Evolutionary conservation across 257 asterid species (phyloP).

Genomic region (Nicotiana noctiflora): DNA sequence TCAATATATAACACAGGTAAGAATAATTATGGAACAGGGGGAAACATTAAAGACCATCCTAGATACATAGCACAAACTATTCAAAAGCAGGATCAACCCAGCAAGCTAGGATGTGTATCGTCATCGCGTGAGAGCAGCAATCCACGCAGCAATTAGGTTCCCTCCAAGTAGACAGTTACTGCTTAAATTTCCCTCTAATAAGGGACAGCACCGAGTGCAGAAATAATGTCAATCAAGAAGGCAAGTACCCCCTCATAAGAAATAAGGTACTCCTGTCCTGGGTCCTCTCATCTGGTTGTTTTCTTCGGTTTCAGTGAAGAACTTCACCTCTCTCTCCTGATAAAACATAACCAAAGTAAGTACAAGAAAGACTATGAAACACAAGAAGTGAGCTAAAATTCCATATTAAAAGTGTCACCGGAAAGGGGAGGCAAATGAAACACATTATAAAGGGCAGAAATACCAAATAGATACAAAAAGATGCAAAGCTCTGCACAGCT

Average conservation of each 20-base stretch:
- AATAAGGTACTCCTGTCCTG: constrained; percentile 94
- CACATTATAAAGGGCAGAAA: not conserved
- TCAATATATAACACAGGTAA: not conserved
- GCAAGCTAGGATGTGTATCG: constrained; percentile 7
- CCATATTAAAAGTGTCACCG: not conserved
- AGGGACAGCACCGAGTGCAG: not conserved
- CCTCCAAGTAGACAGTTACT: not conserved
- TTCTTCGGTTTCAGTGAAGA: constrained; percentile 96
- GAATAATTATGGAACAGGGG: constrained; percentile 9
- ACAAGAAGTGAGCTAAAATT: not conserved
- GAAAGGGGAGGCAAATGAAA: not conserved
- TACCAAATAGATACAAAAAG: not conserved
- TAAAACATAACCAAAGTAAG: not conserved
- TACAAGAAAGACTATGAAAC: not conserved
- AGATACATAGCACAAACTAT: constrained; percentile 38
- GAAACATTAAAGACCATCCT: constrained; percentile 2
- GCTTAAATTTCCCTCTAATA: not conserved
- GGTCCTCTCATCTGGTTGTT: constrained; percentile 99
- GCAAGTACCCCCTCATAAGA: constrained; percentile 39
- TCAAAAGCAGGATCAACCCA: constrained; percentile 24
- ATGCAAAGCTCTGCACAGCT: not conserved
- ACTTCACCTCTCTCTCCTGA: constrained; percentile 97
- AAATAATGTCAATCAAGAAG: not conserved
- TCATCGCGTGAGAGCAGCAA: constrained; percentile 5
- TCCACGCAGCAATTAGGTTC: constrained; percentile 1